Evolutionary conservation across 768 basidiomycete species (phyloP), one percentile per base, ranked within the genome.

Genomic region (Fibroporia radiculosa): DNA sequence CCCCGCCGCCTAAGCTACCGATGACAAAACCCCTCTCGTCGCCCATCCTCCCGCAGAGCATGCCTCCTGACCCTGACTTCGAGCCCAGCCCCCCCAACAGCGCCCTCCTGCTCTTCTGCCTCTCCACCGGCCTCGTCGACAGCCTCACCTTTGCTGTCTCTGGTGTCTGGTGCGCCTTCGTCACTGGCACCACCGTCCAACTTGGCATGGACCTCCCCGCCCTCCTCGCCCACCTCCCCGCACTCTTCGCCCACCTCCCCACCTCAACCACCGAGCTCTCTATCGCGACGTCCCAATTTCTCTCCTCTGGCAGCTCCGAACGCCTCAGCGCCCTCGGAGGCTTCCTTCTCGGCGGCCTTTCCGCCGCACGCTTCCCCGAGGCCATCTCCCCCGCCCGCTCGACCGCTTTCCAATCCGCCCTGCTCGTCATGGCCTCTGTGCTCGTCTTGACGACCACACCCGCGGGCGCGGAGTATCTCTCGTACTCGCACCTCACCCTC

Each of bases 181-280:
- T 42, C 27, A 42, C 41, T 6, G 41, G 41, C 28, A 42, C 41
- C 18, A 42, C 41, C 41, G 41, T 42, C 41, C 41, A 42, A 23
- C 41, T 42, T 18, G 41, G 41, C 27, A 42, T 42, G 41, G 41
- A 42, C 29, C 27, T 42, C 28, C 41, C 41, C 14, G 16, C 28
- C 28, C 41, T 42, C 29, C 27, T 42, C 28, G 10, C 18, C 18
- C 26, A 42, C 25, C 28, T 42, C 28, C 13, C 20, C 36, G 36
- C 16, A 13, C n/a, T 38, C 36, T n/a, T n/a, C n/a, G n/a, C n/a
- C n/a, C n/a, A n/a, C n/a, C n/a, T n/a, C n/a, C 34, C 34, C 7
- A 32, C 7, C 6, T 29, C 40, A 11, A 5, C 40, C 5, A 6
- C 27, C 41, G 26, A n/a, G 4, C 28, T 42, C 16, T 28, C 27